Base-by-base conservation (phyloP, 1,139 yeast species). In the Kazachstania sp. region DNA sequence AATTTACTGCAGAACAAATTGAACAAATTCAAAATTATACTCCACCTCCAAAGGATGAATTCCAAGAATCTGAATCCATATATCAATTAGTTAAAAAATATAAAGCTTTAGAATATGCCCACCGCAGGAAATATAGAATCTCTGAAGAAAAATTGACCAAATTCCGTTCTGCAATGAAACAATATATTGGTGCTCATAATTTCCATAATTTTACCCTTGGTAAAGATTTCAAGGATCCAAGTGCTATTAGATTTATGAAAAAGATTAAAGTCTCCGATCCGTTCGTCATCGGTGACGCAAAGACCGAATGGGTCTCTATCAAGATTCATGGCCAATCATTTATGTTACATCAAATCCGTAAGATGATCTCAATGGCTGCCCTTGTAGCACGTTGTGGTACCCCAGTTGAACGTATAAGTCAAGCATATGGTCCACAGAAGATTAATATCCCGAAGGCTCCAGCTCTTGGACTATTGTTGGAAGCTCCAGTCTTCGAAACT, bases 301-400 rank as follows among this genome's bases (percentile, higher is more conserved):
- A 87, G 59, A 88, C 97, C 5, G 97, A 92, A 64, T 92, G 99
- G 99, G 77, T 87, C 4, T 86, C 96, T 1, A 83, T 94, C 60
- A 92, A 92, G 68, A 86, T 92, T 52, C 98, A 92, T 64, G 99
- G 99, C 3, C 98, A 92, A 68, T 87, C 97, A 8, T 92, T 92
- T 66, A 94, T 94, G 99, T 74, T 92, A 52, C 98, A 92, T 67
- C 99, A 92, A 72, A 92, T 92, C 61, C 80, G 99, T 65, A 92
- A 92, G 65, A 92, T 92, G 99, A 87, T 94, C 50, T 94, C 97
- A 28, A 84, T 92, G 95, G 95, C 95, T 1, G 79, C 90, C 0
- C 72, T 92, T 47, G 79, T 86, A 16, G 80, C 90, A 30, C 78
- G 98, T 60, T 82, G 94, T 19, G 92, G 95, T 16, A 79, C 92